Base-by-base conservation (phyloP, 805 yeast species). In the Clavispora santaluciae region DNA sequence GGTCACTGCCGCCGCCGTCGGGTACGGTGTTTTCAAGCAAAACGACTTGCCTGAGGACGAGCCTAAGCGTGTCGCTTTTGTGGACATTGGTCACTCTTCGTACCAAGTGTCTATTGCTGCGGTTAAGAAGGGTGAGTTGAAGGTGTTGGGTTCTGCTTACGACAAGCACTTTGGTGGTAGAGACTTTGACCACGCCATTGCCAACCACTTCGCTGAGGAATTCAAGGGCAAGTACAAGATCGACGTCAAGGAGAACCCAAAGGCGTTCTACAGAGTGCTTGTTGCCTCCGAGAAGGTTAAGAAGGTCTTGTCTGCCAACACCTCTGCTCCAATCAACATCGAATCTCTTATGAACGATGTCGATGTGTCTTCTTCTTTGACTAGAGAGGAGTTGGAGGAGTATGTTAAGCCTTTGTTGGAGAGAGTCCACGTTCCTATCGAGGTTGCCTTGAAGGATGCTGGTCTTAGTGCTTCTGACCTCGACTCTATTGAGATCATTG, bases 161-260 rank as follows among this genome's bases (percentile, higher is more conserved):
- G 95, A 90, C 73, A 87, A 87, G 72, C 87, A 87, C 73, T 93
- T 93, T 59, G 99, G 99, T 78, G 99, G 99, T 69, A 84, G 99
- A 73, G 88, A 89, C 66, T 82, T 93, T 49, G 99, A 93, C 72
- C 75, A 74, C 59, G 96, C 96, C 48, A 86, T 93, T 57, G 90
- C 98, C 54, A 81, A 88, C 68, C 93, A 88, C 70, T 89, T 93
- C 60, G 96, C 96, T 57, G 84, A 85, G 54, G 95, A 89, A 68
- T 89, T 93, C 77, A 80, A 83, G 69, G 72, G 72, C 42, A 93
- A 93, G 73, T 89, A 86, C 79, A 89, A 91, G 79, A 88, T 93
- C 60, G 95, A 93, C 60, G 84, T 93, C 57, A 76, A 79, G 61
- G 80, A 81, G 60, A 89, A 93, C 74, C 84, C 96, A 53, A 93